Evolutionary conservation across 306 rosid genomes (phyloP).

Genomic region (Cucumis cinereus): DNA sequence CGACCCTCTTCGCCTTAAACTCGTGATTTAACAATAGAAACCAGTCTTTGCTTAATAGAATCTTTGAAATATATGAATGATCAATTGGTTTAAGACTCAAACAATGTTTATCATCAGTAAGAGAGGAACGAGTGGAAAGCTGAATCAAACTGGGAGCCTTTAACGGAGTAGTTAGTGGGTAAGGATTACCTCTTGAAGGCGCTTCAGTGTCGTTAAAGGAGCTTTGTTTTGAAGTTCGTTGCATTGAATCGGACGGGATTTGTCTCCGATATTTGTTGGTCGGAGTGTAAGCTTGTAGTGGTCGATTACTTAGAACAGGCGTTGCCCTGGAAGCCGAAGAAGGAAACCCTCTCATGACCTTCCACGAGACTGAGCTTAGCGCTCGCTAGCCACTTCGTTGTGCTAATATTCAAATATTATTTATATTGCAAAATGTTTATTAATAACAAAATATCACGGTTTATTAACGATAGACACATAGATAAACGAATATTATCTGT

Average conservation of each 20-base stretch:
- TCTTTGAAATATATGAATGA: constrained; percentile 33
- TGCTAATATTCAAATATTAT: no score
- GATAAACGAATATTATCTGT: no score
- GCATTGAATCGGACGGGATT: not conserved
- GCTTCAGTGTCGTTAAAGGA: not conserved
- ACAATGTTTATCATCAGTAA: not conserved
- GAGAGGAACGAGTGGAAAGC: constrained; percentile 4
- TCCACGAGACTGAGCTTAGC: not conserved
- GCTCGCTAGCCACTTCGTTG: not conserved
- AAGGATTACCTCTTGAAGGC: constrained; percentile 25
- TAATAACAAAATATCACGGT: no score
- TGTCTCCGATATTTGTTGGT: not conserved
- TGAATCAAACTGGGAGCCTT: constrained; percentile 6
- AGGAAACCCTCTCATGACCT: constrained; percentile 30
- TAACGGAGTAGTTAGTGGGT: constrained; percentile 6
- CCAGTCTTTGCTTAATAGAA: constrained; percentile 58
- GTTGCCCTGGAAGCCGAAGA: constrained; percentile 33
- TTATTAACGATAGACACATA: no score
- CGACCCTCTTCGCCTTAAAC: constrained; percentile 21
- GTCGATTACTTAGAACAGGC: constrained; percentile 19
- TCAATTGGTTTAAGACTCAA: constrained; percentile 16
- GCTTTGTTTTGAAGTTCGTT: not conserved
- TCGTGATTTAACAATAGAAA: constrained; percentile 43
- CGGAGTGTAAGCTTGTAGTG: constrained; percentile 12
- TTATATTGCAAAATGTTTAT: no score